Evolutionary conservation across 129 eudicot genomes (phyloP), one percentile per base, ranked within the genome.

Genomic region (Chrysanthemum makinoi): DNA sequence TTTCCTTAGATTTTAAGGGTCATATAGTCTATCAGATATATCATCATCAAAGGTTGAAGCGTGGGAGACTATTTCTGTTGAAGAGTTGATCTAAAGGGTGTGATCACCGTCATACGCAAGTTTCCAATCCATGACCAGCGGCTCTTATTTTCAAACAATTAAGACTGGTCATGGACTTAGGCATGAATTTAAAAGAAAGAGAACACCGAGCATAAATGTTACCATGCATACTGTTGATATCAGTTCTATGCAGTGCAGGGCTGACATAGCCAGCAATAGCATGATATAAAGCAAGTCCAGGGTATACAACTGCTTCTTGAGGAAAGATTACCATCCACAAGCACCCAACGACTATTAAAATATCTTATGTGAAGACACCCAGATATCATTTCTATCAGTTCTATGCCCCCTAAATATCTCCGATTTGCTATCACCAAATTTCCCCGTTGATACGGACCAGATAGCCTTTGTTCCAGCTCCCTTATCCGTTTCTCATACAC

Each of bases 111-210:
- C 99, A 94, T 94, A 72, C 61, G 99, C 83, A n/a, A n/a, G n/a
- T n/a, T n/a, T 81, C 90, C 99, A 66, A 94, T 91, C 97, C 99
- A 79, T 94, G 96, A 63, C 99, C 99, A 65, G 97, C 99, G 8
- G 96, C 97, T 78, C 95, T 84, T 97, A 94, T 94, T 77, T 94
- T 97, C n/a, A 96, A 84, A 83, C 97, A 94, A 71, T 70, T 87
- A 14, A 94, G 85, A 77, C 82, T 90, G 43, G 87, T 84, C 99
- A 87, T 89, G 44, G 99, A 87, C 78, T 94, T 90, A n/a, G 99
- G 97, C 99, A 94, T 94, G 49, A 94, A 84, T 72, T 90, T 94
- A 17, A 84, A 94, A 61, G 90, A 72, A 50, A 94, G 33, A 12
- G 96, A 89, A 77, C 90, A 94, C n/a, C 96, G 78, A 17, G 96